Conservation (phyloP, 2,329 filamentous ascomycete species). For the Fusarium agapanthi region DNA sequence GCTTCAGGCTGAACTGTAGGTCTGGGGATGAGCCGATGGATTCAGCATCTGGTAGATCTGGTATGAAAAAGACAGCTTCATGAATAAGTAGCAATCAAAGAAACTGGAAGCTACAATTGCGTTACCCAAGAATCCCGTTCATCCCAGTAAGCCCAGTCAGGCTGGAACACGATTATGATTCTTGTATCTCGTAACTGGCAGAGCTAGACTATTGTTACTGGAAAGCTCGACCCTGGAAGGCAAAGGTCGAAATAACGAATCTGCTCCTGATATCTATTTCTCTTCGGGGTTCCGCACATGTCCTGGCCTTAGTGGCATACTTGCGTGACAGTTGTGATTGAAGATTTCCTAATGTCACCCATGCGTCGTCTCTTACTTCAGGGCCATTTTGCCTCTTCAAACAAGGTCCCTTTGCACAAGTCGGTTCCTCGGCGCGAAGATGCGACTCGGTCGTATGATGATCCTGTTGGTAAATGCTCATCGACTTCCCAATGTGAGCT, state of each 20-base stretch:
- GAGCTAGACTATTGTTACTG: neutral
- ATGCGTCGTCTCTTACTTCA: neutral
- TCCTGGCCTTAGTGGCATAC: neutral
- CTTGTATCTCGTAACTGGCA: neutral
- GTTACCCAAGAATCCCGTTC: slow-evolving; percentile 10
- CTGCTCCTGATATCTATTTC: neutral
- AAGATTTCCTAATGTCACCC: neutral
- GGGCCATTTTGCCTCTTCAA: neutral
- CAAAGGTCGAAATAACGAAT: neutral
- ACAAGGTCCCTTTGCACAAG: neutral
- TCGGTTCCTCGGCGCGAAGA: slow-evolving; percentile 1
- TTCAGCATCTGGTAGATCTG: slow-evolving; percentile 9
- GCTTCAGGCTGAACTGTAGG: slow-evolving; percentile 21
- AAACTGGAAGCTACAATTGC: neutral
- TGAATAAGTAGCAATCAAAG: slow-evolving; percentile 4
- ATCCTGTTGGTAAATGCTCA: neutral
- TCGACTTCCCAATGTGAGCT: neutral
- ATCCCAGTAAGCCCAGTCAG: neutral
- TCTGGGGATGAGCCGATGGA: neutral
- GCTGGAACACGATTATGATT: slow-evolving; percentile 1
- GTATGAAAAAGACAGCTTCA: slow-evolving; percentile 4
- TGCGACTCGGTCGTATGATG: slow-evolving; percentile 1
- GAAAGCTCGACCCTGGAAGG: neutral
- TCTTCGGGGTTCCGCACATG: neutral
- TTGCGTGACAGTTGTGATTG: neutral